These are phyloP conservation scores for Metschnikowia dekortorum DNA, from an alignment of 805 yeast species.

Conservation along the genomic window DNA sequence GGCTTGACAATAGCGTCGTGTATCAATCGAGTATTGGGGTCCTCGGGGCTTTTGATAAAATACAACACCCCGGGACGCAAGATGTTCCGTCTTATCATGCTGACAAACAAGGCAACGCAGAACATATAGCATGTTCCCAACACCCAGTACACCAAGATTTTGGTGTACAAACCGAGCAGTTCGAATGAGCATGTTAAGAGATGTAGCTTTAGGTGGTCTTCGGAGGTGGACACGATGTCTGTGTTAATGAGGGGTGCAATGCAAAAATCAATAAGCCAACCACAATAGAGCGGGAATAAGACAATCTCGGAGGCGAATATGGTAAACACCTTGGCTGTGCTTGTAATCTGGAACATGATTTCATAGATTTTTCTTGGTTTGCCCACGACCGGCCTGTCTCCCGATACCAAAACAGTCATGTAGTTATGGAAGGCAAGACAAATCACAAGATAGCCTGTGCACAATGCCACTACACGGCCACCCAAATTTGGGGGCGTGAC, in stretches of 20 bases:
- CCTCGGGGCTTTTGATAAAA: constrained; percentile 92
- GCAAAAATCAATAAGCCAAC: constrained; percentile 68
- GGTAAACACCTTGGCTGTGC: constrained; percentile 69
- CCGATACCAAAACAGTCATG: constrained; percentile 28
- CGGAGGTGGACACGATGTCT: not conserved
- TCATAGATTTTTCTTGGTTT: constrained; percentile 48
- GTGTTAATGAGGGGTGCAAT: constrained; percentile 49
- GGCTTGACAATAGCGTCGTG: constrained; percentile 85
- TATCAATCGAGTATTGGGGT: constrained; percentile 79
- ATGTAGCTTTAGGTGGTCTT: constrained; percentile 11
- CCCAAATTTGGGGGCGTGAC: constrained; percentile 24
- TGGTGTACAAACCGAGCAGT: constrained; percentile 6
- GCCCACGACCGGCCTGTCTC: constrained; percentile 45
- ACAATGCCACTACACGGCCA: constrained; percentile 36
- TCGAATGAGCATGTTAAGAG: constrained; percentile 18
- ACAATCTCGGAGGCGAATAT: constrained; percentile 75
- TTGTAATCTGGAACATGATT: constrained; percentile 48
- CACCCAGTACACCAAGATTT: constrained; percentile 46
- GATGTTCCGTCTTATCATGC: constrained; percentile 69
- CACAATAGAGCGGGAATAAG: constrained; percentile 86
- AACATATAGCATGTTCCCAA: constrained; percentile 85
- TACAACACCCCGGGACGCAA: constrained; percentile 86
- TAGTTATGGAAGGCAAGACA: constrained; percentile 21
- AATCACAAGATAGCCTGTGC: constrained; percentile 30
- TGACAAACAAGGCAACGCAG: constrained; percentile 77